phyloP scores from a whole-genome alignment of 768 basidiomycete genomes.

The Leccinum disarticulatum region DNA sequence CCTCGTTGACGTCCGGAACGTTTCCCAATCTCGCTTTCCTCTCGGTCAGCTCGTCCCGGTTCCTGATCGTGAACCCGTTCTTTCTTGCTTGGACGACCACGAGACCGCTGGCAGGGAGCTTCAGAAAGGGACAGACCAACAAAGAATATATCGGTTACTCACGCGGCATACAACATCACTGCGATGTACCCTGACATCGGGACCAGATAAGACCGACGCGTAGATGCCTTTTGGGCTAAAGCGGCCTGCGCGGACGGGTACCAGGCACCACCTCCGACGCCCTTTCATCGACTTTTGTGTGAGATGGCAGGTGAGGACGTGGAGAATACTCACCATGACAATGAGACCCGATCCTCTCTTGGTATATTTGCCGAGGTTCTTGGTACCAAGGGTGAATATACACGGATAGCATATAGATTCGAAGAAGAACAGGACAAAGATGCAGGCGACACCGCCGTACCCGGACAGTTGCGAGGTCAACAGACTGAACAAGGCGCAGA shows the following conservation, averaged over 20 bases:
- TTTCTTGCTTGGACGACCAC: slow-evolving; percentile 50
- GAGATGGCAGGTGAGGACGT: not conserved
- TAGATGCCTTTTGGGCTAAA: slow-evolving; percentile 49
- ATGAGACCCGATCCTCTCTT: slow-evolving; percentile 63
- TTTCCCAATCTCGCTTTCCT: slow-evolving; percentile 10
- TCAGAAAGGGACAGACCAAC: not conserved
- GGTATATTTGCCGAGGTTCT: slow-evolving; percentile 59
- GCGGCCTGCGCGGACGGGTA: slow-evolving; percentile 61
- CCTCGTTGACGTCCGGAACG: not conserved
- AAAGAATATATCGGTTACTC: slow-evolving; percentile 25
- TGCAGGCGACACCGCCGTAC: slow-evolving; percentile 53
- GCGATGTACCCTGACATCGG: slow-evolving; percentile 57
- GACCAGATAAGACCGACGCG: slow-evolving; percentile 58
- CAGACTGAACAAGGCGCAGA: slow-evolving; percentile 53
- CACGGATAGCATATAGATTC: slow-evolving; percentile 76
- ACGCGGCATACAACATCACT: slow-evolving; percentile 60
- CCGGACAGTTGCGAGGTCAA: slow-evolving; percentile 52
- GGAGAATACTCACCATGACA: slow-evolving; percentile 47
- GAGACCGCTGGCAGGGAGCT: slow-evolving; percentile 42
- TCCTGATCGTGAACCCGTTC: slow-evolving; percentile 50
- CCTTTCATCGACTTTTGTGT: slow-evolving; percentile 28
- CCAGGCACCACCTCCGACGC: slow-evolving; percentile 69
- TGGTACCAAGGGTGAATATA: slow-evolving; percentile 66
- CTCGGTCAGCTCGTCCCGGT: slow-evolving; percentile 41
- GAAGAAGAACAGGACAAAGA: slow-evolving; percentile 70